A percentile compares a stretch with the other conserved stretches of the same genome.
phyloP scores from a whole-genome alignment of 805 yeast genomes.

The Ogataea philodendri region DNA sequence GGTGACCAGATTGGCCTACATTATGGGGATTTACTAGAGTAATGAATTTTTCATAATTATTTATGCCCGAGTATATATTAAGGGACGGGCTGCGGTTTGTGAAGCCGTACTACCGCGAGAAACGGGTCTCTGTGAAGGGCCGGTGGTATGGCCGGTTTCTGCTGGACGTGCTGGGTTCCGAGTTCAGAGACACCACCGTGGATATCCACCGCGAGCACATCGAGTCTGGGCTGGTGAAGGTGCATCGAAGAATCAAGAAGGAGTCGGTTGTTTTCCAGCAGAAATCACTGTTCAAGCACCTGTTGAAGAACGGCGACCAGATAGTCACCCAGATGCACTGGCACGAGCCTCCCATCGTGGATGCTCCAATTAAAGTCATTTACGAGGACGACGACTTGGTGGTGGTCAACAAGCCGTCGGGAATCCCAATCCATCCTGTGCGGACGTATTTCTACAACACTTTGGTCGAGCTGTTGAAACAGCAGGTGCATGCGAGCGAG shows the following conservation, averaged over 20 bases:
- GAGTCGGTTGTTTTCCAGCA: slow-evolving; percentile 32
- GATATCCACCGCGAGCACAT: slow-evolving; percentile 26
- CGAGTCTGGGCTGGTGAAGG: slow-evolving; percentile 17
- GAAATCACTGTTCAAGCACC: slow-evolving; percentile 22
- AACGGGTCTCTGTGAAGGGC: slow-evolving; percentile 41
- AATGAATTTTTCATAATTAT: neutral
- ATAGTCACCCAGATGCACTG: slow-evolving; percentile 28
- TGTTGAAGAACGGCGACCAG: slow-evolving; percentile 29
- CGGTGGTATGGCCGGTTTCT: slow-evolving; percentile 42
- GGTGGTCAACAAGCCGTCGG: slow-evolving; percentile 51
- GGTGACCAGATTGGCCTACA: slow-evolving; percentile 83
- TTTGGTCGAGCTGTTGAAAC: slow-evolving; percentile 44
- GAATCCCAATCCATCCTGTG: slow-evolving; percentile 55
- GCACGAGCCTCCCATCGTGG: slow-evolving; percentile 31
- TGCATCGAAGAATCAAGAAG: slow-evolving; percentile 20
- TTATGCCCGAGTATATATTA: slow-evolving; percentile 23
- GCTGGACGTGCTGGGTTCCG: slow-evolving; percentile 38
- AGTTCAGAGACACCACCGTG: slow-evolving; percentile 35
- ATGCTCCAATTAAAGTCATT: slow-evolving; percentile 17
- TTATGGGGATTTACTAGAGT: slow-evolving; percentile 67
- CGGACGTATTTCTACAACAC: slow-evolving; percentile 45
- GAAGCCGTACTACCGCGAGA: slow-evolving; percentile 40
- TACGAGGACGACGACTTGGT: slow-evolving; percentile 31
- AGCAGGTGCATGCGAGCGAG: slow-evolving; percentile 25
- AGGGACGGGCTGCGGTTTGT: slow-evolving; percentile 39